phyloP scores from a whole-genome alignment of 1,284 basidiomycete species.

The Ustilago nuda region DNA sequence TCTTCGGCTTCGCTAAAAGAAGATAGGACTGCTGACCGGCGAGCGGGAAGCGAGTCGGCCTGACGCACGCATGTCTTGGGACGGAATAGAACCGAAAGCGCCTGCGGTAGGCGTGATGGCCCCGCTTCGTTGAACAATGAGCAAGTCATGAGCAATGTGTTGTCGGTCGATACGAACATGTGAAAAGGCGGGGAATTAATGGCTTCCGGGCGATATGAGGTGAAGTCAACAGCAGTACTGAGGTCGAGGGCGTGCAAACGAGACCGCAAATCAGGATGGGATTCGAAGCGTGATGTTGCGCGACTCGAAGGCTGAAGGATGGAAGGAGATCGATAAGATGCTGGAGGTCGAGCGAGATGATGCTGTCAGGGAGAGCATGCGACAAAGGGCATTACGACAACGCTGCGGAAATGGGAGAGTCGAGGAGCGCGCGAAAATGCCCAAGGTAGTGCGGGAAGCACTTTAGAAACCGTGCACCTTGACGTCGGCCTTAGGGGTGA shows the following conservation, averaged over 20 bases:
- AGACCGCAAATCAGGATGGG: not conserved
- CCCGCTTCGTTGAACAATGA: conserved; percentile 18
- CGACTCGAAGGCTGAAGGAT: not conserved
- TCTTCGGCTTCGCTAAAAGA: not conserved
- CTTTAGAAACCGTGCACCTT: conserved; percentile 69
- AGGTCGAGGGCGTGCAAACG: not conserved
- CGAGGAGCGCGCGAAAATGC: not conserved
- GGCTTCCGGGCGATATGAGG: too few species aligned
- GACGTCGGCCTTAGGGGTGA: conserved; percentile 66
- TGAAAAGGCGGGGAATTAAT: not conserved
- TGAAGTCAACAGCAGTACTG: not conserved
- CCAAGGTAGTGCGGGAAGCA: not conserved
- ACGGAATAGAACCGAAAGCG: not conserved
- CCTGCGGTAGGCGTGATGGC: conserved; percentile 28
- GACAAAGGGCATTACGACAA: conserved; percentile 30
- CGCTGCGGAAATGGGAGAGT: not conserved
- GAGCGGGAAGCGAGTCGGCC: not conserved
- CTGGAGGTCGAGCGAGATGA: conserved; percentile 2
- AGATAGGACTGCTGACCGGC: not conserved
- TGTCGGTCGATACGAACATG: not conserved
- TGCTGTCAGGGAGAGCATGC: conserved; percentile 28
- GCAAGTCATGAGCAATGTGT: not conserved
- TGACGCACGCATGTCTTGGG: not conserved
- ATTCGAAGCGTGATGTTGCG: not conserved
- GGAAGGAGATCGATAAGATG: not conserved